Conservation (phyloP, 148 eudicot genomes). For the Limonium bicolor region DNA sequence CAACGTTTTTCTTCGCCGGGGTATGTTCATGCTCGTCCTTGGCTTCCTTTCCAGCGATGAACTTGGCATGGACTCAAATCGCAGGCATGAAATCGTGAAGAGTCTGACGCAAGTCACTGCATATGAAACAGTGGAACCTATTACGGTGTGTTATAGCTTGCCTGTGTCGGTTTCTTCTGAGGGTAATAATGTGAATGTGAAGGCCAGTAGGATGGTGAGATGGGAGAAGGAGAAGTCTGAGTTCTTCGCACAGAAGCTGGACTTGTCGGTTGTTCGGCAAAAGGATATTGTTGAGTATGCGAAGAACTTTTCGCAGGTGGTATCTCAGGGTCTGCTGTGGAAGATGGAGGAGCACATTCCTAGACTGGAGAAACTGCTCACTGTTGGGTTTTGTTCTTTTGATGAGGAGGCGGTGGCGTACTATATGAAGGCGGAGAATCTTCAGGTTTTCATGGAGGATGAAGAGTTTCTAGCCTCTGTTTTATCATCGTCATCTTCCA, state of each 20-base stretch:
- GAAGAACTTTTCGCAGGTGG: conserved; percentile 26
- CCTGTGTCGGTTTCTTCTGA: conserved; percentile 21
- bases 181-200: conserved; percentile 20
- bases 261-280: conserved; percentile 13
- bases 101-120: conserved; percentile 18
- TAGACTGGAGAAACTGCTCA: conserved; percentile 35
- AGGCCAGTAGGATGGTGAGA: conserved; percentile 24
- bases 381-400: conserved; percentile 35
- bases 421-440: conserved; percentile 42
- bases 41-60: conserved; percentile 33
- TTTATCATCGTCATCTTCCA: conserved; percentile 21
- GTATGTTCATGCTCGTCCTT: conserved; percentile 33
- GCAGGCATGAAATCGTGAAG: conserved; percentile 28
- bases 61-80: conserved; percentile 20
- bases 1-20: conserved; percentile 23
- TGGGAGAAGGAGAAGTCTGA: conserved; percentile 34
- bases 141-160: conserved; percentile 18
- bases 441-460: conserved; percentile 40
- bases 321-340: conserved; percentile 49
- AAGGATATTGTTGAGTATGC: conserved; percentile 34
- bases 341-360: conserved; percentile 25
- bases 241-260: conserved; percentile 27
- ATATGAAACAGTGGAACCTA: conserved; percentile 24
- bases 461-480: conserved; percentile 28
- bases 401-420: conserved; percentile 34